These are phyloP conservation scores for Pholiota molesta DNA, from an alignment of 768 basidiomycete species.

Conservation along the genomic window DNA sequence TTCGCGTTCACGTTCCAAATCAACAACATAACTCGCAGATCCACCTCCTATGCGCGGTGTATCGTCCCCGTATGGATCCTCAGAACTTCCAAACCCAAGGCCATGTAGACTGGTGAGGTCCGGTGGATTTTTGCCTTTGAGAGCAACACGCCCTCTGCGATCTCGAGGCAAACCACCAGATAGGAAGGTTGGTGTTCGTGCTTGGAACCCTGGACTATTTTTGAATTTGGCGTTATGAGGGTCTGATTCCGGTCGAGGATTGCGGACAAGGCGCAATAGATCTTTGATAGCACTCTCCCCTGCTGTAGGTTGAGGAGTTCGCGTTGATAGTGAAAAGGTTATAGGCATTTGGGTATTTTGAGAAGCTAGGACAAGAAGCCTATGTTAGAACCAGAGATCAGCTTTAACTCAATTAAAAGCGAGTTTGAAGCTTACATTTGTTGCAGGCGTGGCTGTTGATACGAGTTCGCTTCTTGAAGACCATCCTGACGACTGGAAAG, in stretches of 20 bases:
- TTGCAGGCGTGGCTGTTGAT: constrained; percentile 72
- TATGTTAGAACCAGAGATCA: constrained; percentile 23
- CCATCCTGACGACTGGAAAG: constrained; percentile 57
- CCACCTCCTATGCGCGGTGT: constrained; percentile 45
- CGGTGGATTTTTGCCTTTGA: constrained; percentile 40
- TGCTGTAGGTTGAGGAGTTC: constrained; percentile 54
- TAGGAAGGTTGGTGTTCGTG: constrained; percentile 67
- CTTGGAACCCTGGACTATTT: constrained; percentile 24
- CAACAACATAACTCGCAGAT: constrained; percentile 34
- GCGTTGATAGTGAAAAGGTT: constrained; percentile 62
- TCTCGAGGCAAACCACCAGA: constrained; percentile 77
- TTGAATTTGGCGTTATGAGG: constrained; percentile 31
- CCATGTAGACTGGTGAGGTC: constrained; percentile 33
- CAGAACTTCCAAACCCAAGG: constrained; percentile 34
- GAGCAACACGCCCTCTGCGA: constrained; percentile 74
- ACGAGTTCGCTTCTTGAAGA: constrained; percentile 54
- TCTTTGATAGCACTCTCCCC: constrained; percentile 72
- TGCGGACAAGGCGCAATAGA: constrained; percentile 65
- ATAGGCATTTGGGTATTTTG: constrained; percentile 63
- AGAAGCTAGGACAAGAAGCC: constrained; percentile 77
- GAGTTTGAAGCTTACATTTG: constrained; percentile 64
- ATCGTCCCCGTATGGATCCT: constrained; percentile 53
- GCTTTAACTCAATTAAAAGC: neutral
- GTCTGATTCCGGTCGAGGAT: constrained; percentile 47
- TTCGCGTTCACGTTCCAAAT: constrained; percentile 51